phyloP scores from a whole-genome alignment of 2,329 filamentous ascomycete species.

The Colletotrichum viniferum region DNA sequence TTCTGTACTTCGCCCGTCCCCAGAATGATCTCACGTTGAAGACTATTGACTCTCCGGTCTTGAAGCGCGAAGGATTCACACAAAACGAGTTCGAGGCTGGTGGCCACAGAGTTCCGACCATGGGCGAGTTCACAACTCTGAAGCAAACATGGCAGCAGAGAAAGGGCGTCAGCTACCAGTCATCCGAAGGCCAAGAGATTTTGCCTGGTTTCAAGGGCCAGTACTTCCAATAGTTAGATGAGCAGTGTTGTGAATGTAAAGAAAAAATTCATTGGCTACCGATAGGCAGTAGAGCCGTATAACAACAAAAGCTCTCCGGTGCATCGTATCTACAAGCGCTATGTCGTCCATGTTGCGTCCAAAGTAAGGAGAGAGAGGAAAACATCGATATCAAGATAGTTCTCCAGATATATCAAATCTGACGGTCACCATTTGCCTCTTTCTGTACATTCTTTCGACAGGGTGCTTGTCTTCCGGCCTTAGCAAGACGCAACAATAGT shows the following conservation, averaged over 20 bases:
- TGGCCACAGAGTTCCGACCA: slow-evolving; percentile 32
- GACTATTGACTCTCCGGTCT: slow-evolving; percentile 41
- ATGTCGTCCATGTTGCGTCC: not conserved
- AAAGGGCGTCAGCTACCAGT: slow-evolving; percentile 28
- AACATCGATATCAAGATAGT: accelerated
- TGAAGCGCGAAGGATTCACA: slow-evolving; percentile 35
- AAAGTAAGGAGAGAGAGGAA: not conserved
- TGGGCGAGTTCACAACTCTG: slow-evolving; percentile 40
- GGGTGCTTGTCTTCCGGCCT: not conserved
- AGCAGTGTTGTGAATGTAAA: not conserved
- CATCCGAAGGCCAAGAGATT: slow-evolving; percentile 34
- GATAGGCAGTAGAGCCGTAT: accelerated
- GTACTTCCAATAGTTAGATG: not conserved
- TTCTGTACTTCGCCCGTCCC: slow-evolving; percentile 55
- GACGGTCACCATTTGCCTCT: accelerated
- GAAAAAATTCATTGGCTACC: accelerated
- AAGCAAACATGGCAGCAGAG: slow-evolving; percentile 43
- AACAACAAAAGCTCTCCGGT: not conserved
- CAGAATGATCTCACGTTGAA: slow-evolving; percentile 41
- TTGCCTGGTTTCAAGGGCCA: slow-evolving; percentile 37
- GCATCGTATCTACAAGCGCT: not conserved
- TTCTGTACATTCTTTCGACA: accelerated
- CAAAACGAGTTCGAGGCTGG: slow-evolving; percentile 43
- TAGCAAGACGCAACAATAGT: accelerated
- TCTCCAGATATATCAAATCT: accelerated